These are phyloP conservation scores for Panaeolus cyanescens DNA, from an alignment of 768 basidiomycete genomes.

Conservation along the genomic window DNA sequence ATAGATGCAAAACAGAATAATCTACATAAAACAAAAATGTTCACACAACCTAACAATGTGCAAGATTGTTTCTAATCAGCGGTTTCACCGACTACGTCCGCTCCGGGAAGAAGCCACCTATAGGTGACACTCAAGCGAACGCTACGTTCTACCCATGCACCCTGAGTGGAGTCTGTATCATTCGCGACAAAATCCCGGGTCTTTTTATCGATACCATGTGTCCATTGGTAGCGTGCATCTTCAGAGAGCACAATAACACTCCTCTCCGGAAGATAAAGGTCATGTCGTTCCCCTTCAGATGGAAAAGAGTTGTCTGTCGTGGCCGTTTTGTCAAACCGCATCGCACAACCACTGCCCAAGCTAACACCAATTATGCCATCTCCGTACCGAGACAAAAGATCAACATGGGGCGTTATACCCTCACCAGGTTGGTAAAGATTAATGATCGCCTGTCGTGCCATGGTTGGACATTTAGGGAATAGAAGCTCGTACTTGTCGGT, in stretches of 20 bases:
- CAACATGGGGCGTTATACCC: conserved; percentile 88
- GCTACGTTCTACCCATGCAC: conserved; percentile 50
- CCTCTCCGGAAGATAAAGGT: conserved; percentile 74
- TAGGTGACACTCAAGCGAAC: conserved; percentile 81
- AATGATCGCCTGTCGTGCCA: conserved; percentile 82
- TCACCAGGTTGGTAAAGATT: conserved; percentile 90
- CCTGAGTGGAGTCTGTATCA: conserved; percentile 15
- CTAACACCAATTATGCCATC: conserved; percentile 92
- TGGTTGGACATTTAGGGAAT: conserved; percentile 51
- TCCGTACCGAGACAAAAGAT: conserved; percentile 80
- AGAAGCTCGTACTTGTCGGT: conserved; percentile 52
- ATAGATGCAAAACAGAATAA: too few species aligned
- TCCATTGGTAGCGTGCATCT: conserved; percentile 85
- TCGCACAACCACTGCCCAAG: conserved; percentile 76
- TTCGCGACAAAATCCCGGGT: conserved; percentile 56
- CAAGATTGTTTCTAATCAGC: too few species aligned
- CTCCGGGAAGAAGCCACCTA: conserved; percentile 84
- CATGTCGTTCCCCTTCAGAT: conserved; percentile 23
- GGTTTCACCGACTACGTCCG: conserved; percentile 66
- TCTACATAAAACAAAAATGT: too few species aligned
- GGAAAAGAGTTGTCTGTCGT: not conserved
- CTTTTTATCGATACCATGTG: conserved; percentile 79
- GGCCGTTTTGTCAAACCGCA: conserved; percentile 61
- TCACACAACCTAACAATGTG: too few species aligned
- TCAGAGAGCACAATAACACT: conserved; percentile 78